Conservation (phyloP, 1,284 basidiomycete genomes). For the Ceratobasidium theobromae region DNA sequence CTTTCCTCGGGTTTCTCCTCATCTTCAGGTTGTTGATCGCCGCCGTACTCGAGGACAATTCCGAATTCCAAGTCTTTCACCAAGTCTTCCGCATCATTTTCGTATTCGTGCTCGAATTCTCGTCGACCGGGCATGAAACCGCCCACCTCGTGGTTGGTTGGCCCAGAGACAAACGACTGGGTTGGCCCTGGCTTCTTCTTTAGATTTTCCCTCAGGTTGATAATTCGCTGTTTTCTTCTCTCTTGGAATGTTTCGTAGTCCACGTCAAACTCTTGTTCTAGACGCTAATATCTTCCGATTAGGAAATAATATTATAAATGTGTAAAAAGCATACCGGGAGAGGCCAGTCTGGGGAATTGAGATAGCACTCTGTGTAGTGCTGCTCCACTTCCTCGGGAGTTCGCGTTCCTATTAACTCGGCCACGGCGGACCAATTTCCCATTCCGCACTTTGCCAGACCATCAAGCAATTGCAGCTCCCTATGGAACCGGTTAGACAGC, state of each 20-base stretch:
- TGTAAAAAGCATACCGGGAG: slow-evolving; percentile 58
- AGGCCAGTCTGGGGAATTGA: slow-evolving; percentile 77
- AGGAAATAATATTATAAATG: background rate
- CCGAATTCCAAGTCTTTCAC: slow-evolving; percentile 98
- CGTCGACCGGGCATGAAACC: slow-evolving; percentile 94
- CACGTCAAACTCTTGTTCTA: slow-evolving; percentile 77
- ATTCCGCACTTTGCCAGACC: slow-evolving; percentile 88
- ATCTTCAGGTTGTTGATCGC: slow-evolving; percentile 74
- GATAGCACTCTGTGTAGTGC: slow-evolving; percentile 85
- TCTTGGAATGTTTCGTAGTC: slow-evolving; percentile 83
- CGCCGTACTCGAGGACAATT: slow-evolving; percentile 80
- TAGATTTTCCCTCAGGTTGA: slow-evolving; percentile 48
- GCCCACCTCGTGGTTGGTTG: slow-evolving; percentile 91
- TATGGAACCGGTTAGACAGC: too few relatives aligned
- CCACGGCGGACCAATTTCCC: slow-evolving; percentile 97
- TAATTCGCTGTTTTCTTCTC: slow-evolving; percentile 82
- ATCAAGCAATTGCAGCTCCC: slow-evolving; percentile 88
- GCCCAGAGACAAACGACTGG: slow-evolving; percentile 84
- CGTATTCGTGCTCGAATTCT: slow-evolving; percentile 96
- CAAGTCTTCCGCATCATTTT: slow-evolving; percentile 93
- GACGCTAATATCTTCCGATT: background rate
- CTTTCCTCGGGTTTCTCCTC: slow-evolving; percentile 51
- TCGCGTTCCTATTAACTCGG: slow-evolving; percentile 92
- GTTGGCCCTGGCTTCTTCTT: slow-evolving; percentile 17
- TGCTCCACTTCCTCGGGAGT: slow-evolving; percentile 93